A percentile compares a stretch with the other conserved stretches of the same genome.
These are phyloP conservation scores for Phyllachora maydis DNA, from an alignment of 2,329 filamentous ascomycete genomes.

Conservation along the genomic window DNA sequence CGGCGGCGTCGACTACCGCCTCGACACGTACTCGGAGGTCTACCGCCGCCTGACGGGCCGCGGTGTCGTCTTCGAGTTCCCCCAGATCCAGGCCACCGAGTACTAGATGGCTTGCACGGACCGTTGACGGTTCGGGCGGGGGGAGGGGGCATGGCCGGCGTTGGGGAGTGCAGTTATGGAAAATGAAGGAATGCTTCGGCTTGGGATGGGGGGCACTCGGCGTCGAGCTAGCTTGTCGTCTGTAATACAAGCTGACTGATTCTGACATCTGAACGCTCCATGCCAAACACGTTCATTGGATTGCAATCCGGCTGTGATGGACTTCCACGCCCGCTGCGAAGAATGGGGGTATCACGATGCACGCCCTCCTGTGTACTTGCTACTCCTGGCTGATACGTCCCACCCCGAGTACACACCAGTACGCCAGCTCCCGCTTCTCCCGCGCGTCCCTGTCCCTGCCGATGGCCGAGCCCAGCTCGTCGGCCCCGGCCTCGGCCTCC, in stretches of 20 bases:
- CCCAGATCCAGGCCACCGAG: conserved; percentile 62
- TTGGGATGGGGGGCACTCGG: conserved; percentile 9
- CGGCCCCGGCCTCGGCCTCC: conserved; percentile 46
- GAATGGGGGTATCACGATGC: conserved; percentile 18
- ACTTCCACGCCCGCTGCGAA: no score
- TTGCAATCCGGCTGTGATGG: background rate
- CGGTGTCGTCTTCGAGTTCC: conserved; percentile 96
- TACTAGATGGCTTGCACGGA: conserved; percentile 35
- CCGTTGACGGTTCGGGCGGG: conserved; percentile 5
- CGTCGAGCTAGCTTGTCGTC: conserved; percentile 11
- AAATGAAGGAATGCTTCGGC: conserved; percentile 7
- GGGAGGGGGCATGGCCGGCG: no score
- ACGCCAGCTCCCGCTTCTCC: conserved; percentile 76
- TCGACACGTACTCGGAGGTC: conserved; percentile 99
- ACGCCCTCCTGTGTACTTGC: no score
- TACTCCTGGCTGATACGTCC: conserved; percentile 48
- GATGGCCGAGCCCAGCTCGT: conserved; percentile 36
- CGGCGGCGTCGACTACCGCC: conserved; percentile 95
- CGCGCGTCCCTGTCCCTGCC: conserved; percentile 32
- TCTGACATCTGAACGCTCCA: background rate
- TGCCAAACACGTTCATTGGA: background rate
- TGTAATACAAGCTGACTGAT: conserved; percentile 1
- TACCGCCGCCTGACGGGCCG: conserved; percentile 97
- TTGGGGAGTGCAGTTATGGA: no score
- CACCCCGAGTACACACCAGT: conserved; percentile 85